Percentiles rank a stretch among this genome's conserved stretches.
Conservation (phyloP, 1,284 basidiomycete genomes). For the Fomitopsis schrenkii region DNA sequence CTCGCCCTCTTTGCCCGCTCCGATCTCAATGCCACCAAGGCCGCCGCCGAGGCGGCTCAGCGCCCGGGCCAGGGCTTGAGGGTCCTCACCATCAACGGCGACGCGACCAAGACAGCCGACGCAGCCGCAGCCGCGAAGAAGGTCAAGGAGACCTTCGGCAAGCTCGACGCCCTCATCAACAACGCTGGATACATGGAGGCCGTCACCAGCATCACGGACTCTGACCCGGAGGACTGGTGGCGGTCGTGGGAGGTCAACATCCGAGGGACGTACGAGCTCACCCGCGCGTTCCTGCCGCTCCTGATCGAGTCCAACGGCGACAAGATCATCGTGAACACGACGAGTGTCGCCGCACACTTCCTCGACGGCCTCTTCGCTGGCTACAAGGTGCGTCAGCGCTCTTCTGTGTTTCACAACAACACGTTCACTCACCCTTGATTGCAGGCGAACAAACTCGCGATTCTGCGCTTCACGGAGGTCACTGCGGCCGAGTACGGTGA, state of each 20-base stretch:
- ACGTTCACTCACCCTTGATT: not conserved
- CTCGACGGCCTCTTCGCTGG: not conserved
- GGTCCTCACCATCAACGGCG: conserved; percentile 4
- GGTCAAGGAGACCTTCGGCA: conserved; percentile 4
- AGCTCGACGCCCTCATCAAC: conserved; percentile 5
- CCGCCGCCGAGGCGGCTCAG: conserved; percentile 3
- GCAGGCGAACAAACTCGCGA: conserved; percentile 9
- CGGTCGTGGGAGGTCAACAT: conserved; percentile 8
- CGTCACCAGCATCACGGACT: conserved; percentile 2
- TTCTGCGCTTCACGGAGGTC: conserved; percentile 12
- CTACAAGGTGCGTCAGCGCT: not conserved
- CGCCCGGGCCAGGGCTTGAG: not conserved
- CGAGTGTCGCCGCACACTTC: not conserved
- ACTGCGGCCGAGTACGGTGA: conserved; percentile 9
- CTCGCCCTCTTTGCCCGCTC: conserved; percentile 4
- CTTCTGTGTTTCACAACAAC: not conserved
- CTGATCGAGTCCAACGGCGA: conserved; percentile 2
- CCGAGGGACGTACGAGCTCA: conserved; percentile 9
- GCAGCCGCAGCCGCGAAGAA: conserved; percentile 4
- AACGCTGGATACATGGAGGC: conserved; percentile 13
- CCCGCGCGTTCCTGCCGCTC: conserved; percentile 2
- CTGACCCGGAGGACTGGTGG: conserved; percentile 12
- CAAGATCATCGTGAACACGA: conserved; percentile 3
- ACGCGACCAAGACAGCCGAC: not conserved
- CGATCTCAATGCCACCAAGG: not conserved